Evolutionary conservation across 768 basidiomycete species (phyloP), one percentile per base, ranked within the genome.

Genomic region (Rhizopogon sp.): DNA sequence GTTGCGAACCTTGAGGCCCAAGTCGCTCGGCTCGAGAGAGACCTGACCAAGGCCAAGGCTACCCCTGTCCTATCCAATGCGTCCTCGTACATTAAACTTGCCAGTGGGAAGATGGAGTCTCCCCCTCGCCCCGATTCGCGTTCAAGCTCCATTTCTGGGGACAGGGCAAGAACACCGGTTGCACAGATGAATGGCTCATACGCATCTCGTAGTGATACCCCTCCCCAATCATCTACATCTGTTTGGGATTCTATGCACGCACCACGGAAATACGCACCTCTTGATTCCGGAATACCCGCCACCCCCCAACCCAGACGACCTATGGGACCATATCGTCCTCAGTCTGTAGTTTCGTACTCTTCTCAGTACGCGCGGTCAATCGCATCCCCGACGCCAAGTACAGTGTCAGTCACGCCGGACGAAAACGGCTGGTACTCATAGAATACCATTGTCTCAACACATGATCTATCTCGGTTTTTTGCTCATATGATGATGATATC

Each of bases 341-440:
- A 54, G 37, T 56, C 55, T 39, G n/a, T 49, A 14, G 14, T 37
- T 9, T 49, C 46, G 8, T 35, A 22, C 46, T 13, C 46, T 29
- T 52, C 50, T 53, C 39, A 63, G 35, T 69, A 64, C 54, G 73
- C 74, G 3, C 62, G 43, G 11, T 70, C 73, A 41, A 65, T 73
- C 17, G 77, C 84, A 13, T 93, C 90, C 1, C 91, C 91, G 7
- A 84, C 90, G 28, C 84, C 83, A 25, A 93, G 91, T 63, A 80
- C 74, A 1, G 84, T 86, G n/a, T 89, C 88, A 20, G 74, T 80
- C 29, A 78, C 84, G 8, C 88, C 86, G 55, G 82, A 81, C 41
- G 76, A 83, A 1, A 85, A 93, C 45, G 91, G 90, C 37, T 93
- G 90, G 91, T 93, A 83, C 80, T 72, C 74, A 62, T 89, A 68